Evolutionary conservation across 148 eudicot species (phyloP).

Genomic region (Pharnaceum exiguum): DNA sequence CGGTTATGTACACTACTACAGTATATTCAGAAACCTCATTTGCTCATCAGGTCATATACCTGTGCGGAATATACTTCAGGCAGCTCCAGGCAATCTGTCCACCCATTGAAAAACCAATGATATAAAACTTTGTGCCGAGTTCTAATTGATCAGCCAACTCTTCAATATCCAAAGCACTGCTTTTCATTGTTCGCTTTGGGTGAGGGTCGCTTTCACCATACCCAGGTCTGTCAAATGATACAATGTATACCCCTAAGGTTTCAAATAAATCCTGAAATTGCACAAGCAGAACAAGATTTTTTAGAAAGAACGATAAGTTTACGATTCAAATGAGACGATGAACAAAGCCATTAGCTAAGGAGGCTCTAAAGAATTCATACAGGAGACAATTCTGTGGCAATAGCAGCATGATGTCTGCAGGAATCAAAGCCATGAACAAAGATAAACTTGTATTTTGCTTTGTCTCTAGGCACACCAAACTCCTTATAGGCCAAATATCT

Average conservation of each 20-base stretch:
- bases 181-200: slow-evolving; percentile 48
- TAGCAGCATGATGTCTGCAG: slow-evolving; percentile 50
- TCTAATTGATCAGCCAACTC: slow-evolving; percentile 73
- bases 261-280: slow-evolving; percentile 32
- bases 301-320: background rate
- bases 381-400: slow-evolving; percentile 51
- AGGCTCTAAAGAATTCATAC: no score
- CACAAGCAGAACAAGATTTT: background rate
- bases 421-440: slow-evolving; percentile 64
- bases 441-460: slow-evolving; percentile 59
- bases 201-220: slow-evolving; percentile 83
- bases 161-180: slow-evolving; percentile 58
- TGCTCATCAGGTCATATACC: no score
- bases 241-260: slow-evolving; percentile 45
- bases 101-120: slow-evolving; percentile 73
- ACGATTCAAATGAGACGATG: background rate
- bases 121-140: slow-evolving; percentile 62
- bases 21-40: no score
- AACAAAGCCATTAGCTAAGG: no score
- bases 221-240: slow-evolving; percentile 72
- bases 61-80: slow-evolving; percentile 78
- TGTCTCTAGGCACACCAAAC: slow-evolving; percentile 58
- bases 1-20: no score
- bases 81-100: slow-evolving; percentile 55
- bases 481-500: slow-evolving; percentile 82